These are phyloP conservation scores for Acacia confusa DNA, from an alignment of 306 rosid species.

Conservation along the genomic window DNA sequence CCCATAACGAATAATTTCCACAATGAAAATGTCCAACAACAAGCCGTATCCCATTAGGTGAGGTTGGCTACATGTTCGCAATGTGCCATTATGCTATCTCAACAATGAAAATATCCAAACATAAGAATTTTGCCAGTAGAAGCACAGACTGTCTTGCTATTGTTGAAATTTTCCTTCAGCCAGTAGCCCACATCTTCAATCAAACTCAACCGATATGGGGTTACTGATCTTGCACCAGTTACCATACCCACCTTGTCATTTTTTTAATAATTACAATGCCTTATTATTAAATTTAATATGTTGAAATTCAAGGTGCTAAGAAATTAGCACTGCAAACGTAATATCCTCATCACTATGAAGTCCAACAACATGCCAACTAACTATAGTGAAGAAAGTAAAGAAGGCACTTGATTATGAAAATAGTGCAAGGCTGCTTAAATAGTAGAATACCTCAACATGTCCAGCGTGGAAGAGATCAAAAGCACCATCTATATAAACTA, in stretches of 20 bases:
- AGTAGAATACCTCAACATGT: conserved; percentile 64
- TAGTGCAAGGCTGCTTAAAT: background rate
- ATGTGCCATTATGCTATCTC: no score
- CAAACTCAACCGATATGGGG: background rate
- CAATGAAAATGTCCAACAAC: background rate
- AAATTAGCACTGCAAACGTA: background rate
- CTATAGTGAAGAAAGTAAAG: background rate
- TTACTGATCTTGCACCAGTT: background rate
- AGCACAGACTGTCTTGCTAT: background rate
- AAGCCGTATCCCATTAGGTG: no score
- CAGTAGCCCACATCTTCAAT: background rate
- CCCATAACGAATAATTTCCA: background rate
- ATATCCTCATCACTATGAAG: background rate
- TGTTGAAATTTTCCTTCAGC: background rate
- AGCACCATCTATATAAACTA: conserved; percentile 98
- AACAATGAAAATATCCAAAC: background rate
- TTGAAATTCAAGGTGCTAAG: background rate
- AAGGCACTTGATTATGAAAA: background rate
- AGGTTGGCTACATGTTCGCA: no score
- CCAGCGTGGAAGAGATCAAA: conserved; percentile 99
- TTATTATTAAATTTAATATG: background rate
- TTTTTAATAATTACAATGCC: background rate
- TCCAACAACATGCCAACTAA: background rate
- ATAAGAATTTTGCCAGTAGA: background rate
- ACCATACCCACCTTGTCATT: background rate